Evolutionary conservation across 441 rosid species (phyloP).

Genomic region (Erysimum pusillum): DNA sequence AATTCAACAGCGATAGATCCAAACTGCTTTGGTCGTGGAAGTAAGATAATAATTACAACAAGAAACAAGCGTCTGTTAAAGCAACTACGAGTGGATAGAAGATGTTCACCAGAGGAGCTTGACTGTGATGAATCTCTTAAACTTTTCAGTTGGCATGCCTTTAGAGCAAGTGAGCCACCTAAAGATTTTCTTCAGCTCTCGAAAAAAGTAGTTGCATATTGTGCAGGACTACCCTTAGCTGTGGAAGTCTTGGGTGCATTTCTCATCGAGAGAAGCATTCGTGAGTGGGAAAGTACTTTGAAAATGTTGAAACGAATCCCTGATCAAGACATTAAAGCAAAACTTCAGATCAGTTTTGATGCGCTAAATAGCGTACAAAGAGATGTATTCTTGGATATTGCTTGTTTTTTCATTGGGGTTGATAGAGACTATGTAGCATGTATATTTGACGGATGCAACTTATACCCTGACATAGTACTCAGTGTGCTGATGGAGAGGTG

Average conservation of each 20-base stretch:
- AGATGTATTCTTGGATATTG: conserved; percentile 50
- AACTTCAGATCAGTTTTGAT: conserved; percentile 47
- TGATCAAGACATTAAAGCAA: conserved; percentile 31
- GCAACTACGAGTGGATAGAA: not conserved
- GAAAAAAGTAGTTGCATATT: not conserved
- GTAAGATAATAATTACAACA: conserved; percentile 51
- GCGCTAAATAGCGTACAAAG: not conserved
- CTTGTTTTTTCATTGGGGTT: conserved; percentile 47
- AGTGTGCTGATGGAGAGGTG: conserved; percentile 25
- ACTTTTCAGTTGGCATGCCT: conserved; percentile 43
- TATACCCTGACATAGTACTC: conserved; percentile 26
- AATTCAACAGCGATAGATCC: not conserved
- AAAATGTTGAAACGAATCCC: conserved; percentile 31
- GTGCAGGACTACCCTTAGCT: conserved; percentile 44
- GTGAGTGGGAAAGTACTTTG: conserved; percentile 46
- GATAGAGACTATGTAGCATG: conserved; percentile 14
- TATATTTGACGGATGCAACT: conserved; percentile 42
- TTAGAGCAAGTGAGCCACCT: conserved; percentile 9
- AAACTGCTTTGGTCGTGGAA: conserved; percentile 47
- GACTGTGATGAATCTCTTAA: conserved; percentile 13
- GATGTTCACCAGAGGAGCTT: conserved; percentile 15
- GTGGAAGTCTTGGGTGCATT: conserved; percentile 40
- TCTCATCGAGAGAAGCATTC: not conserved
- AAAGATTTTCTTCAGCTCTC: not conserved
- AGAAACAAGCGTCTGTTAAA: conserved; percentile 17